Base-by-base conservation (phyloP, 306 rosid genomes). In the Citrullus mucosospermus region DNA sequence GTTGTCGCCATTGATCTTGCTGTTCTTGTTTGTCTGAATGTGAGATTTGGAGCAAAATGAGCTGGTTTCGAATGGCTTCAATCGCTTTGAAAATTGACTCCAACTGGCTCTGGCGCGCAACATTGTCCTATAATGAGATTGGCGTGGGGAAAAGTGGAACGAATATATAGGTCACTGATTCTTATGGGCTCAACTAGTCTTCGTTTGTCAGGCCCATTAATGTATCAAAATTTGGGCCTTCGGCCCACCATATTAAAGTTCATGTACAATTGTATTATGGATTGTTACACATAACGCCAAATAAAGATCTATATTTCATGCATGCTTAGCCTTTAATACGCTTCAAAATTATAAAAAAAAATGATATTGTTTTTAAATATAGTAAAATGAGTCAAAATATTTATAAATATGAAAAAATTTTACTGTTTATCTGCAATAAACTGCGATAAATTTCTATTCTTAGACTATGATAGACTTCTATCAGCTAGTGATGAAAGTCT, bases 21-120 rank as follows among this genome's bases (percentile, higher is more conserved):
- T 60, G 81, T 54, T 82, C 51, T 60, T 22, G 4, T 66, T 12
- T 60, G 38, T 57, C 46, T 28, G 36, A 61, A 39, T 65, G 58
- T 32, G 6, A 38, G 81, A 4, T 55, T 60, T 78, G 78, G 71
- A 28, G 84, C 85, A 89, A 67, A 92, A 84, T 76, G 87, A 62
- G 32, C 81, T 76, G 20, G 79, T 66, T 14, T 67, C 76, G 48
- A 59, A 48, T 63, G 77, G 55, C 82, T 78, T 87, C 66, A 79
- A 82, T 72, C 81, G 85, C 65, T 71, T 84, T 16, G 81, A 81
- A 25, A 76, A 79, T 76, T 80, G 88, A 70, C 77, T 54, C 90
- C 80, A 82, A 78, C 61, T 82, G 50, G 54, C 85, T 81, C 86
- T 80, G 80, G 84, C 82, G 79, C 88, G 80, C 80, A 86, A 80